Evolutionary conservation across 805 yeast genomes (phyloP).

Genomic region (Saturnispora serradocipensis): DNA sequence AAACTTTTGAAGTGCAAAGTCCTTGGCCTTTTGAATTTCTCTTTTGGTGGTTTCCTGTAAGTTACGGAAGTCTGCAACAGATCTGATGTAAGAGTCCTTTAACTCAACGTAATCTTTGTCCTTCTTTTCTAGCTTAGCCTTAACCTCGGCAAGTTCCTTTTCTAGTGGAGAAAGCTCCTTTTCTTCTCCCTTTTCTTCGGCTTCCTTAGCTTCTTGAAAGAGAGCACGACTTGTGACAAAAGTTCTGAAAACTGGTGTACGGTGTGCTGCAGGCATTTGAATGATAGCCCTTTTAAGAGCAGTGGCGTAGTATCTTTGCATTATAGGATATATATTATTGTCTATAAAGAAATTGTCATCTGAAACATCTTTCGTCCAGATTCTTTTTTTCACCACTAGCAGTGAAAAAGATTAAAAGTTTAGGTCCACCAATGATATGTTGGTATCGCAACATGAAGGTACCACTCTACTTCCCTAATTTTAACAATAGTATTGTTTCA

Average conservation of each 20-base stretch:
- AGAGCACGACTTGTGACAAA: conserved; percentile 17
- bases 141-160: conserved; percentile 32
- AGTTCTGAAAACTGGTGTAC: conserved; percentile 16
- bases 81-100: conserved; percentile 73
- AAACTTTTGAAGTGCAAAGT: conserved; percentile 85
- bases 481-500: no score
- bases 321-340: conserved; percentile 1
- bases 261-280: conserved; percentile 8
- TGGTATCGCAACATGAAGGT: no score
- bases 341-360: neutral
- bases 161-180: conserved; percentile 21
- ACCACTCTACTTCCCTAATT: no score
- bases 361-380: neutral
- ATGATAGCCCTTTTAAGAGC: conserved; percentile 13
- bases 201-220: conserved; percentile 25
- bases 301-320: conserved; percentile 23
- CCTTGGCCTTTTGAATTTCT: conserved; percentile 79
- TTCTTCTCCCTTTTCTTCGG: conserved; percentile 6
- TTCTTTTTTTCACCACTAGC: neutral
- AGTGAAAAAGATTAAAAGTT: neutral
- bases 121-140: conserved; percentile 48
- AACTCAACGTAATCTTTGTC: conserved; percentile 69
- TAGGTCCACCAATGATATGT: neutral
- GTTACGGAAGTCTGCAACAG: conserved; percentile 88
- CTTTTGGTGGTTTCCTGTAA: conserved; percentile 83